Evolutionary conservation across 352 stramenopile species (phyloP).

Genomic region (Pythium plurisporium): DNA sequence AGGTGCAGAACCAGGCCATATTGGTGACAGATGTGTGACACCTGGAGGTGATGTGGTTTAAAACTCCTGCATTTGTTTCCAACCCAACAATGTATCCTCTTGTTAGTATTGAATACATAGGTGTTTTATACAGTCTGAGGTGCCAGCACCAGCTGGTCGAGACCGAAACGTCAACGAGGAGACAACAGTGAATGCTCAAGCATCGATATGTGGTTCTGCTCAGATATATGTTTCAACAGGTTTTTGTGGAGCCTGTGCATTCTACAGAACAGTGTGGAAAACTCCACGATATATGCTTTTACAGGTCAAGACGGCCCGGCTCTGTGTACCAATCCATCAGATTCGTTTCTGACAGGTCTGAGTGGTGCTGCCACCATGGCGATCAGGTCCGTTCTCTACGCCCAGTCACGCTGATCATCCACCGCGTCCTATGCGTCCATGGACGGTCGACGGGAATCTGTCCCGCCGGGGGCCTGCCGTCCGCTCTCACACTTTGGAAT

Average conservation of each 20-base stretch:
- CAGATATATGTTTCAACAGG: background rate
- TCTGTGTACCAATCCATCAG: conserved; percentile 10
- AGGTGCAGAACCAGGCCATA: background rate
- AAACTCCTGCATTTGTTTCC: background rate
- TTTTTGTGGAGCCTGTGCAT: no score
- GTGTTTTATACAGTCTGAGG: conserved; percentile 2
- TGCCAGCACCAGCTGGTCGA: conserved; percentile 3
- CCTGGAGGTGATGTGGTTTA: background rate
- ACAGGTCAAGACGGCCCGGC: background rate
- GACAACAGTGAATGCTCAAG: conserved; percentile 6
- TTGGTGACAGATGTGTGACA: conserved; percentile 7
- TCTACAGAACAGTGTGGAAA: no score
- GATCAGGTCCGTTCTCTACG: background rate
- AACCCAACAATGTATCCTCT: background rate
- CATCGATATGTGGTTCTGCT: conserved; percentile 1
- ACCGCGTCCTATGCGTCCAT: no score
- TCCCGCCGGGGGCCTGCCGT: background rate
- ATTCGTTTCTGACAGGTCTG: conserved; percentile 3
- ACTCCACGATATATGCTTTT: background rate
- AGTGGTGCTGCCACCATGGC: background rate
- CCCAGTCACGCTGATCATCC: background rate
- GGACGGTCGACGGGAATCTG: background rate
- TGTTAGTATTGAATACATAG: background rate
- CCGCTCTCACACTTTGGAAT: conserved; percentile 4
- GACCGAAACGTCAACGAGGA: conserved; percentile 5